Conservation (phyloP, 2,329 filamentous ascomycete genomes). For the Didymella exigua region DNA sequence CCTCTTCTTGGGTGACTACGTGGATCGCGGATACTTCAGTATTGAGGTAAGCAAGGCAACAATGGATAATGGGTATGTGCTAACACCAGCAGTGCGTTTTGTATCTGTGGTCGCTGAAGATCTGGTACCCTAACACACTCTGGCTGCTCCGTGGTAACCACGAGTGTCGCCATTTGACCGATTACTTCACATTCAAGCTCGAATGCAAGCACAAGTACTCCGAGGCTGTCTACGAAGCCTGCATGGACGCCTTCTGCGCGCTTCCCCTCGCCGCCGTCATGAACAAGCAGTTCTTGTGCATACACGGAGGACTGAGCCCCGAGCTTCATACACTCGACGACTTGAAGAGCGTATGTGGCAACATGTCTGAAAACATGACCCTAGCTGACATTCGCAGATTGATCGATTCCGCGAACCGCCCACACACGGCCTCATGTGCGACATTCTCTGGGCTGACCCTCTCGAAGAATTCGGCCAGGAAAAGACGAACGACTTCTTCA, state of each 20-base stretch:
- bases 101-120: conserved; percentile 97
- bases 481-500: conserved; percentile 95
- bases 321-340: conserved; percentile 96
- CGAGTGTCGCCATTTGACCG: conserved; percentile 97
- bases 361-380: neutral
- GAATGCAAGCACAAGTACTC: conserved; percentile 99
- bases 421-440: conserved; percentile 97
- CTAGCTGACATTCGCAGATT: conserved; percentile 63
- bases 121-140: conserved; percentile 96
- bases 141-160: conserved; percentile 98
- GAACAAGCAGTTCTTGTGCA: conserved; percentile 99
- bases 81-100: conserved; percentile 74
- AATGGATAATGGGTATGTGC: conserved; percentile 13
- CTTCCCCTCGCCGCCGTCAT: conserved; percentile 94
- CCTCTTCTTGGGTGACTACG: conserved; percentile 96
- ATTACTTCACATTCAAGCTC: conserved; percentile 99
- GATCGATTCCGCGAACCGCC: conserved; percentile 97
- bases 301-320: conserved; percentile 93
- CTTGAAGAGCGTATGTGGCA: conserved; percentile 73
- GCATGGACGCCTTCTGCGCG: conserved; percentile 97
- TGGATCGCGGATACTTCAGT: conserved; percentile 97
- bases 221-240: conserved; percentile 93
- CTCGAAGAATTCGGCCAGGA: conserved; percentile 98
- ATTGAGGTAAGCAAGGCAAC: conserved; percentile 71
- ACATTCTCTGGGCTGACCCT: conserved; percentile 98